Percentiles rank a stretch among this genome's conserved stretches.
phyloP scores from a whole-genome alignment of 1,139 yeast species.

The Diutina ranongensis region DNA sequence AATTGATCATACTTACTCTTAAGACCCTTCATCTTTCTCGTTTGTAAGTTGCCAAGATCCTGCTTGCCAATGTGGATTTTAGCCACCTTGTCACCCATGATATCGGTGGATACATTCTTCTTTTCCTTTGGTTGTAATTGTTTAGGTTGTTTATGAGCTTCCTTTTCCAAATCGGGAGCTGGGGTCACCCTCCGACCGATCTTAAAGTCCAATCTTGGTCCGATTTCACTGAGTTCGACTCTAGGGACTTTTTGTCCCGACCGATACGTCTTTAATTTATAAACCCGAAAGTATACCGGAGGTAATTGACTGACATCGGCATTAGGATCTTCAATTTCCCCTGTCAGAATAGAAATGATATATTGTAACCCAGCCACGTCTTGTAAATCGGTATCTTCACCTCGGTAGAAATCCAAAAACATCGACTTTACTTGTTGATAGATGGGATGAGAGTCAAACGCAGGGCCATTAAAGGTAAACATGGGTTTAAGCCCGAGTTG shows the following conservation, averaged over 20 bases:
- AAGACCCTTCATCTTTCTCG: conserved; percentile 97
- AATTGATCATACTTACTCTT: conserved; percentile 75
- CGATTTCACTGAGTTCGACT: conserved; percentile 89
- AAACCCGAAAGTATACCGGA: conserved; percentile 78
- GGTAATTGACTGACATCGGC: conserved; percentile 44
- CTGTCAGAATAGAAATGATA: conserved; percentile 73
- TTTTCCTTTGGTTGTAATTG: conserved; percentile 71
- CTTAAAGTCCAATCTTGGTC: conserved; percentile 90
- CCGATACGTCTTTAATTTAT: conserved; percentile 67
- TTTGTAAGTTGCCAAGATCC: conserved; percentile 80
- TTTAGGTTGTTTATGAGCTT: conserved; percentile 73
- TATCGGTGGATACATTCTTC: conserved; percentile 83
- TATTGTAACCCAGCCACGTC: conserved; percentile 95
- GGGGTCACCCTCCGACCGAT: conserved; percentile 84
- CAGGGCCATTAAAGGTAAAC: conserved; percentile 88
- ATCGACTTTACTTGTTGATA: conserved; percentile 78
- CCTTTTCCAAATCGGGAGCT: conserved; percentile 81
- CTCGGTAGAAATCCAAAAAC: conserved; percentile 85
- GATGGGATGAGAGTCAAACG: conserved; percentile 81
- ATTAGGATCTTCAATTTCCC: conserved; percentile 61
- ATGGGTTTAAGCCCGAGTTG: conserved; percentile 88
- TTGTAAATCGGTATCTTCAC: conserved; percentile 70
- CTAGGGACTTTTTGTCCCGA: conserved; percentile 88
- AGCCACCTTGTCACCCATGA: conserved; percentile 95
- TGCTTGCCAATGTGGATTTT: conserved; percentile 94